Conservation (phyloP, 768 basidiomycete genomes). For the Amanita fuliginea region DNA sequence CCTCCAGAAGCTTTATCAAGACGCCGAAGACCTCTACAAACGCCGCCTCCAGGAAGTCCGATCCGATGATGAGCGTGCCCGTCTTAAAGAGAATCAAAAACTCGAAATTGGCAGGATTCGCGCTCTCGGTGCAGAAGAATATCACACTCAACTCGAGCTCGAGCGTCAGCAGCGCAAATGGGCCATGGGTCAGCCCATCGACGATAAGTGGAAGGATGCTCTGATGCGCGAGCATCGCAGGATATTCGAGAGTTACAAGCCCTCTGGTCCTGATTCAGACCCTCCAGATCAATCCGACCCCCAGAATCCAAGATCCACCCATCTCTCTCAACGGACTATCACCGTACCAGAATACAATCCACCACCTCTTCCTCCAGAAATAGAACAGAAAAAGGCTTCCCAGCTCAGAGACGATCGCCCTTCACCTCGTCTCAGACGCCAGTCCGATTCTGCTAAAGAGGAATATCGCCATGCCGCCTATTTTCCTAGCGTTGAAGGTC, state of each 20-base stretch:
- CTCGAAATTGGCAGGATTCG: slow-evolving; percentile 2
- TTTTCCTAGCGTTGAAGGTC: neutral
- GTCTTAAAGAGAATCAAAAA: slow-evolving; percentile 2
- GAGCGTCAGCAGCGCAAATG: slow-evolving; percentile 6
- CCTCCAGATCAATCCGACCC: neutral
- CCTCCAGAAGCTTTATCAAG: slow-evolving; percentile 5
- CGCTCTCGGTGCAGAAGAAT: slow-evolving; percentile 2
- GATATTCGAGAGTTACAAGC: slow-evolving; percentile 4
- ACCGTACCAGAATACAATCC: slow-evolving; percentile 3
- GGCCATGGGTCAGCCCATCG: slow-evolving; percentile 3
- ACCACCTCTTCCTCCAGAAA: neutral
- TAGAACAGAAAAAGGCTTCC: neutral
- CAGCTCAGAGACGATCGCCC: slow-evolving; percentile 3
- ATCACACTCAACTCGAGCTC: slow-evolving; percentile 5
- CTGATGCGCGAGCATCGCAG: slow-evolving; percentile 4
- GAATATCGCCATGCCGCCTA: slow-evolving; percentile 3
- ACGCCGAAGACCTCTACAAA: slow-evolving; percentile 2
- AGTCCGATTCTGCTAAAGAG: slow-evolving; percentile 4
- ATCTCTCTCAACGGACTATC: neutral
- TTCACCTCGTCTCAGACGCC: slow-evolving; percentile 1
- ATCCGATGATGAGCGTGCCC: slow-evolving; percentile 3
- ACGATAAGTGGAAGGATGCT: slow-evolving; percentile 5
- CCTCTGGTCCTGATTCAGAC: neutral
- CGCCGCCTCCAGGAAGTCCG: slow-evolving; percentile 2
- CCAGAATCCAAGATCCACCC: neutral